Percentiles rank a stretch among this genome's conserved stretches.
These are phyloP conservation scores for Solanum dulcamara DNA, from an alignment of 257 asterid species.

Conservation along the genomic window DNA sequence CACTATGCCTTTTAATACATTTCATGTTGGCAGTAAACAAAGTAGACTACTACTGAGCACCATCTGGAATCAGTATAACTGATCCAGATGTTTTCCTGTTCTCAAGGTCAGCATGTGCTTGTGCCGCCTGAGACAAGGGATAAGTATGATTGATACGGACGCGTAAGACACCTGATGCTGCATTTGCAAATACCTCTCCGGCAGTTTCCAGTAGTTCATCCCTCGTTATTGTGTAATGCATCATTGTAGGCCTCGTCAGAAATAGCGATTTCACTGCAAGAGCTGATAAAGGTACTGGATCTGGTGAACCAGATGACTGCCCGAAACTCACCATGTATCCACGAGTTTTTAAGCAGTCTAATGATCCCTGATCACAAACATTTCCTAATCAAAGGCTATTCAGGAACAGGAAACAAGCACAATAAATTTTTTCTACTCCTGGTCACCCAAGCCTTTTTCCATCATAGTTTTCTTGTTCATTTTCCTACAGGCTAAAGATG, in stretches of 20 bases:
- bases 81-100: slow-evolving; percentile 75
- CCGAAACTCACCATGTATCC: slow-evolving; percentile 93
- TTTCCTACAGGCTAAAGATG: not conserved
- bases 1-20: not conserved
- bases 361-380: slow-evolving; percentile 52
- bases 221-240: slow-evolving; percentile 49
- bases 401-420: not conserved
- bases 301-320: slow-evolving; percentile 81
- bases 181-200: slow-evolving; percentile 62
- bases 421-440: not conserved
- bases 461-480: not conserved
- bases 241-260: slow-evolving; percentile 79
- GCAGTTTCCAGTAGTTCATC: slow-evolving; percentile 70
- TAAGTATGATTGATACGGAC: slow-evolving; percentile 68
- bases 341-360: slow-evolving; percentile 70
- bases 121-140: slow-evolving; percentile 65
- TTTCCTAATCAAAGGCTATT: not conserved
- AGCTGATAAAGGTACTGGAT: slow-evolving; percentile 60
- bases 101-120: slow-evolving; percentile 86
- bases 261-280: slow-evolving; percentile 64
- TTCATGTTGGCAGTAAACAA: not conserved
- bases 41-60: not conserved
- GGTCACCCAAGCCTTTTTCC: not conserved
- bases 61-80: slow-evolving; percentile 62
- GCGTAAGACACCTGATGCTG: slow-evolving; percentile 48